A percentile compares a stretch with the other conserved stretches of the same genome.
Evolutionary conservation across 495 filamentous ascomycete species (phyloP).

Genomic region (Trichoderma virens): DNA sequence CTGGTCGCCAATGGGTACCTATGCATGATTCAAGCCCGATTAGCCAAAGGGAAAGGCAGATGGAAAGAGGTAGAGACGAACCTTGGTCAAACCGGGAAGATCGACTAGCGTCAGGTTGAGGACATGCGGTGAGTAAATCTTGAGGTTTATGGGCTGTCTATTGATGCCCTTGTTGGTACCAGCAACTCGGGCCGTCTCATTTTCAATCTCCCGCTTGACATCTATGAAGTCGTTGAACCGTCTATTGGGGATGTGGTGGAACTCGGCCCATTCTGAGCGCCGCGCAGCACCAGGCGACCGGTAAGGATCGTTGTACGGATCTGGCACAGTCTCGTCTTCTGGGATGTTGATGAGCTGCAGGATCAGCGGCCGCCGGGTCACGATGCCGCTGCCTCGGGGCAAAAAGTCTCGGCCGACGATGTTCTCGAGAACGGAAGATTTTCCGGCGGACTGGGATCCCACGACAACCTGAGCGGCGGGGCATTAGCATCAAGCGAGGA

Average conservation of each 20-base stretch:
- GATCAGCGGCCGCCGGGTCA: slow-evolving; percentile 88
- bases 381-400: slow-evolving; percentile 92
- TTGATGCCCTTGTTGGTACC: slow-evolving; percentile 99
- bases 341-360: slow-evolving; percentile 97
- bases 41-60: neutral
- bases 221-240: slow-evolving; percentile 86
- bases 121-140: slow-evolving; percentile 97
- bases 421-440: slow-evolving; percentile 98
- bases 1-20: slow-evolving; percentile 96
- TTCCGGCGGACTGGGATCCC: slow-evolving; percentile 95
- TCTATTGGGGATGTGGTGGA: slow-evolving; percentile 84
- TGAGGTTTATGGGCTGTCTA: slow-evolving; percentile 92
- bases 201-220: slow-evolving; percentile 96
- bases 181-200: slow-evolving; percentile 89
- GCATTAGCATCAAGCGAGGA: neutral
- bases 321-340: slow-evolving; percentile 64
- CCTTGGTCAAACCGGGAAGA: slow-evolving; percentile 92
- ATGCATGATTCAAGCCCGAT: slow-evolving; percentile 11
- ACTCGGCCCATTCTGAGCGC: slow-evolving; percentile 85
- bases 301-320: slow-evolving; percentile 45
- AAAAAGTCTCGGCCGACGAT: slow-evolving; percentile 97
- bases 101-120: slow-evolving; percentile 95
- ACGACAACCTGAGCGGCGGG: slow-evolving; percentile 72
- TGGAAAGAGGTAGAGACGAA: slow-evolving; percentile 26
- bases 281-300: slow-evolving; percentile 36